Percentiles rank a stretch among this genome's conserved stretches.
These are phyloP conservation scores for Cladosporium sp. DNA, from an alignment of 2,329 filamentous ascomycete species.

Conservation along the genomic window DNA sequence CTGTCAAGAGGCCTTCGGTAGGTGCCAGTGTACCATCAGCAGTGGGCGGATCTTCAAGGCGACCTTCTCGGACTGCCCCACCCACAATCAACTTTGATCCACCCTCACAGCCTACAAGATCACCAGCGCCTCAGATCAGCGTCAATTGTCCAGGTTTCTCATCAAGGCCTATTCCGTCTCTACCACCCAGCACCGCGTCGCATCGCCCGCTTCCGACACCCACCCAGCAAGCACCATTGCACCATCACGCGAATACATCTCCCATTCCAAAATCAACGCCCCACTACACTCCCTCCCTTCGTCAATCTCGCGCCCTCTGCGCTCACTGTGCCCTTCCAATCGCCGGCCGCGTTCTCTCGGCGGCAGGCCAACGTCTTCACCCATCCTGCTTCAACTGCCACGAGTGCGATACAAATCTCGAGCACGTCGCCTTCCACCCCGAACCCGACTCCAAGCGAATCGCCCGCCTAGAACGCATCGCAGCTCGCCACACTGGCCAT, in stretches of 20 bases:
- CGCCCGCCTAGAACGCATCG: conserved; percentile 73
- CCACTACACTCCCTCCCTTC: conserved; percentile 48
- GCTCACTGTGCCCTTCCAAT: conserved; percentile 83
- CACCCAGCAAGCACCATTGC: conserved; percentile 44
- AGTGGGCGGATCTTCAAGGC: neutral
- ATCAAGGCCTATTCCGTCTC: conserved; percentile 20
- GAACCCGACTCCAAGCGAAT: conserved; percentile 74
- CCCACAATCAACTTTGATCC: conserved; percentile 22
- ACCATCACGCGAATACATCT: conserved; percentile 34
- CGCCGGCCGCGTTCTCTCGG: conserved; percentile 83
- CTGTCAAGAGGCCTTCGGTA: conserved; percentile 1
- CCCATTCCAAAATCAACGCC: conserved; percentile 40
- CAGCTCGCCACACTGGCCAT: conserved; percentile 54
- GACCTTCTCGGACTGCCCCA: neutral
- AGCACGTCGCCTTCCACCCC: conserved; percentile 94
- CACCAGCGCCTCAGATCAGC: conserved; percentile 24
- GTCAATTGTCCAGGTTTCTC: conserved; percentile 23
- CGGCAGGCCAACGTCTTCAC: conserved; percentile 82
- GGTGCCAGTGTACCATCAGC: neutral
- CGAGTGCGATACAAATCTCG: conserved; percentile 80
- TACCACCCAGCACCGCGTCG: conserved; percentile 11
- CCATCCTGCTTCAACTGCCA: conserved; percentile 91
- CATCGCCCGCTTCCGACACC: conserved; percentile 49
- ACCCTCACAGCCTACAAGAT: neutral
- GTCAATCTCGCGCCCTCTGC: conserved; percentile 69